Evolutionary conservation across 2,329 filamentous ascomycete genomes (phyloP), one percentile per base, ranked within the genome.

Genomic region (Colletotrichum sp.): DNA sequence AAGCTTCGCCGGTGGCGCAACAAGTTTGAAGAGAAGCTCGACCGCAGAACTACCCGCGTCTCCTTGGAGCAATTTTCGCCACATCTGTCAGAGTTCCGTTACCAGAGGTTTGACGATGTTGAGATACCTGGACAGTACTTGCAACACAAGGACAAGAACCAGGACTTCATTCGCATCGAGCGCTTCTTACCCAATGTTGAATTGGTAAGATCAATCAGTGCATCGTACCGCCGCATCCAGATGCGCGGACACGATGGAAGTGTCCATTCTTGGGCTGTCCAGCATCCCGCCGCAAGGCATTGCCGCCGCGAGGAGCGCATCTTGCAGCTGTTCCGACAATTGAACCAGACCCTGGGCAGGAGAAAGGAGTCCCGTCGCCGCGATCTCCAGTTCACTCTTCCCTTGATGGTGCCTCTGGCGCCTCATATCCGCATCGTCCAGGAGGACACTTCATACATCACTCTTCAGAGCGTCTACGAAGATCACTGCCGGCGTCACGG

Each of bases 221-320:
- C 96, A 34, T 99, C 96, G 67, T 96, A 99, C 85, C 93, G 97
- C 36, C 92, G 98, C 63, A 90, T 99, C 80, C 98, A 96, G 87
- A 99, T 99, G 83, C 95, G 98, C 78, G 98, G 97, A 18, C 96
- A 99, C 82, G 98, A 99, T 85, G 97, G 98, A 79, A 99, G 96
- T 82, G 89, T 98, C n/a, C 97, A 99, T 88, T 92, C 95, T 9
- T 99, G 98, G 86, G 96, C 96, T 5, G 95, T 99, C 44, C 98
- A 99, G 83, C 96, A 99, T 83, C 98, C 97, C 6, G 96, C 97
- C 3, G 95, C 96, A 5, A 90, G 97, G 72, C 96, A 98, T 84
- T 98, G 96, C 81, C 92, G 97, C 76, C 92, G 98, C 71, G 98
- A 99, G 84, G 98, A 99, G 86, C 92, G 97, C 32, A 98, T 99